Evolutionary conservation across 2,329 filamentous ascomycete species (phyloP).

Genomic region (Zarea fungicola): DNA sequence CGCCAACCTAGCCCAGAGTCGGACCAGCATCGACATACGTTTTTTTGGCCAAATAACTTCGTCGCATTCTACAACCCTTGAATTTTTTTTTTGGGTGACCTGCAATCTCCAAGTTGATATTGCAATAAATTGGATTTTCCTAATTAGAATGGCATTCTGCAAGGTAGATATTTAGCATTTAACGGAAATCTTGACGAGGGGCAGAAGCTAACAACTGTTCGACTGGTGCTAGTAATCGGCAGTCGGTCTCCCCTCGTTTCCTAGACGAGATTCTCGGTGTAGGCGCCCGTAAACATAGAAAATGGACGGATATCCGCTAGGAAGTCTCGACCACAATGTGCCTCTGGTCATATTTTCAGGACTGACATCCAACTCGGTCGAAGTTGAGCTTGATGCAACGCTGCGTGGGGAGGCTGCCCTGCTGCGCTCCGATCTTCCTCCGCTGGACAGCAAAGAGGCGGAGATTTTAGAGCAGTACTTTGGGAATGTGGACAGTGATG

Average conservation of each 20-base stretch:
- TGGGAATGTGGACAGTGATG: slow-evolving; percentile 56
- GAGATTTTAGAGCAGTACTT: slow-evolving; percentile 62
- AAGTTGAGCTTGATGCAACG: slow-evolving; percentile 40
- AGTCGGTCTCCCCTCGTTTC: slow-evolving; percentile 2
- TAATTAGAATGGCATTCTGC: background rate
- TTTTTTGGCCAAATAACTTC: no score
- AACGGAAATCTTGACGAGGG: background rate
- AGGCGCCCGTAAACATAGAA: slow-evolving; percentile 14
- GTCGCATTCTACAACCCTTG: no score
- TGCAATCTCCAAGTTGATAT: no score
- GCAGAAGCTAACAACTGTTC: slow-evolving; percentile 9
- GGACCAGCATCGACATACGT: no score
- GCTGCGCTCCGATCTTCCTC: slow-evolving; percentile 66
- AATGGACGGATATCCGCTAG: slow-evolving; percentile 72
- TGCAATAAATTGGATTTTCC: no score
- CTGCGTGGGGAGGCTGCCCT: slow-evolving; percentile 55
- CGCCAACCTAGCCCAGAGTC: no score
- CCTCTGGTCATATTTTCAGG: slow-evolving; percentile 81
- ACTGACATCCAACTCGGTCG: slow-evolving; percentile 43
- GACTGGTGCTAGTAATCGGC: slow-evolving; percentile 3
- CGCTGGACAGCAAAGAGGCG: slow-evolving; percentile 60
- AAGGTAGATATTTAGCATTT: slow-evolving; percentile 1
- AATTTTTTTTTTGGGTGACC: no score
- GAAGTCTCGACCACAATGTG: slow-evolving; percentile 81
- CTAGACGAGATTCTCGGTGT: background rate